A percentile compares a stretch with the other conserved stretches of the same genome.
Conservation (phyloP, 345 rosid species). For the Crucihimalaya himalaica region DNA sequence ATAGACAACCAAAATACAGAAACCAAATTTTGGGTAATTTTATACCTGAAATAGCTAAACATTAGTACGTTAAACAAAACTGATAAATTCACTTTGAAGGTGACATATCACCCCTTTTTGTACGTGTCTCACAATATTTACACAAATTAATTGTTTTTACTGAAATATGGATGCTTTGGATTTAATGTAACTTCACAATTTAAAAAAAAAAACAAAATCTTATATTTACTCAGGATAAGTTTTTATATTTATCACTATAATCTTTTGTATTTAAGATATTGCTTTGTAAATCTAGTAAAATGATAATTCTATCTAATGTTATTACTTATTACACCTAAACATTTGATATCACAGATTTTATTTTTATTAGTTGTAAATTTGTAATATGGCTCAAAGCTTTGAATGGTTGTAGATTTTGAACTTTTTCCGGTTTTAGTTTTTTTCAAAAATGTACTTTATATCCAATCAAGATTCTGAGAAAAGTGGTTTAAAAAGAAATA, state of each 20-base stretch:
- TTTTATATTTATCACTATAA: slow-evolving; percentile 7
- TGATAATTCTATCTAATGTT: neutral
- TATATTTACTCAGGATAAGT: neutral
- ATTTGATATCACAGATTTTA: neutral
- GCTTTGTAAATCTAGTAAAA: neutral
- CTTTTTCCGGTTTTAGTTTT: too few relatives aligned
- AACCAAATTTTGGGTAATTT: neutral
- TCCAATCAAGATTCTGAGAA: too few relatives aligned
- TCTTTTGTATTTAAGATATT: neutral
- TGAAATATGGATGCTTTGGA: slow-evolving; percentile 12
- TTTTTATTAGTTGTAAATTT: neutral
- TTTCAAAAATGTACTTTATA: too few relatives aligned
- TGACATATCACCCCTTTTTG: slow-evolving; percentile 19
- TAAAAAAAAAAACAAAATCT: neutral
- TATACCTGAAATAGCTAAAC: slow-evolving; percentile 23
- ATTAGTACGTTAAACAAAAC: slow-evolving; percentile 22
- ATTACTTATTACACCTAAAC: neutral
- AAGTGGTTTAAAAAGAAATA: too few relatives aligned
- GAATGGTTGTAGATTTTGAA: too few relatives aligned
- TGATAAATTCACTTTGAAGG: neutral
- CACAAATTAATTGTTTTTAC: neutral
- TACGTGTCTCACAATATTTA: neutral
- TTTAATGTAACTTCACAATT: neutral
- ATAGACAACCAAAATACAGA: neutral
- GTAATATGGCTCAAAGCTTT: too few relatives aligned